Conservation (phyloP, 2,329 filamentous ascomycete genomes). For the Fusarium palustre region DNA sequence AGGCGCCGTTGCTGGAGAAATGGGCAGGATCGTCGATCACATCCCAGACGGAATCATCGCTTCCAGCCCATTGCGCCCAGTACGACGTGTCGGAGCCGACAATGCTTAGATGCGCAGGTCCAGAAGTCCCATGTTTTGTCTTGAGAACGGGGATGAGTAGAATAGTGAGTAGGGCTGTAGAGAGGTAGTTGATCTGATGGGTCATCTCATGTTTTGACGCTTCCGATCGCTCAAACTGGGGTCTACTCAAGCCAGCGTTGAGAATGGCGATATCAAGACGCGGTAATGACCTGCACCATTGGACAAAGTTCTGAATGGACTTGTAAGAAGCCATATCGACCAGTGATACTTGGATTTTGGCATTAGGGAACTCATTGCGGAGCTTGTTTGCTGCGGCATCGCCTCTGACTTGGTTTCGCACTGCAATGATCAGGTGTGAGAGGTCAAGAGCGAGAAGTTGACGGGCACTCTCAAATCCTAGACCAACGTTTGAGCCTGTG, state of each 20-base stretch:
- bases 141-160: constrained; percentile 52
- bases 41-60: constrained; percentile 43
- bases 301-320: constrained; percentile 58
- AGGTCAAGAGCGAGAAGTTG: constrained; percentile 57
- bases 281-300: constrained; percentile 49
- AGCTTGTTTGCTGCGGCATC: constrained; percentile 52
- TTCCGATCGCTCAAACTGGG: constrained; percentile 41
- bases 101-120: constrained; percentile 45
- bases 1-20: constrained; percentile 25
- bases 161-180: constrained; percentile 50
- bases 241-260: constrained; percentile 57
- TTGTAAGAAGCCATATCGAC: constrained; percentile 62
- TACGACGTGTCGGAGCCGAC: constrained; percentile 50
- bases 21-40: constrained; percentile 34
- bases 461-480: constrained; percentile 59
- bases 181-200: constrained; percentile 57
- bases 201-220: constrained; percentile 56
- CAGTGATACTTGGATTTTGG: constrained; percentile 60
- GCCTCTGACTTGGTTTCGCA: constrained; percentile 58
- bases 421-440: constrained; percentile 60
- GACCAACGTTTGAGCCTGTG: constrained; percentile 62
- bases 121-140: constrained; percentile 32
- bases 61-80: constrained; percentile 41
- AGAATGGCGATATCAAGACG: constrained; percentile 60
- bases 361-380: constrained; percentile 45